Base-by-base conservation (phyloP, 2,329 filamentous ascomycete genomes). In the Alternaria rosae region DNA sequence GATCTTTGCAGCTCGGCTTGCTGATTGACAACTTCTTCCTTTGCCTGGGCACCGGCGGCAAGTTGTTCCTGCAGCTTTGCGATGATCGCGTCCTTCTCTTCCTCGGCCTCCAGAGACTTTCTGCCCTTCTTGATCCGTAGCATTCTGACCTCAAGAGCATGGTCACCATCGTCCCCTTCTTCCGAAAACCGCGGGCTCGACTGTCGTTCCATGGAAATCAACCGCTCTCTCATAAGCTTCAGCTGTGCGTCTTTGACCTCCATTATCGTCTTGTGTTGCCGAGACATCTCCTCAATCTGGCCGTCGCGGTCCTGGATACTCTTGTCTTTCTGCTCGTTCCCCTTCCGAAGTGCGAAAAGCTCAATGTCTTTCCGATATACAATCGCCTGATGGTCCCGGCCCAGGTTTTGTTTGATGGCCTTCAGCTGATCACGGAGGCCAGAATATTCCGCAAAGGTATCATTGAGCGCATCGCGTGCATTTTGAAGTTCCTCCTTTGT, bases 361-460 rank as follows among this genome's bases (percentile, higher is more conserved):
- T 78, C 76, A 47, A 78, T 78, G 50, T 78, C 76, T 50, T 78
- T 78, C 20, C 76, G 70, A 50, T 78, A 78, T 53, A 77, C 59
- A 43, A 73, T 61, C 12, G 74, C 67, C 62, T 78, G 76, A 20
- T 78, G 76, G 25, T 77, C 71, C 3, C 72, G 71, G 23, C 67
- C 74, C 25, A 77, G 60, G 8, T 62, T 70, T 23, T 76, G 70
- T 45, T 75, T 78, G 59, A 74, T 68, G 5, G 66, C 70, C 51
- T 73, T 77, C 59, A 76, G 66, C 35, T 78, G 74, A 50, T 77
- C 70, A 35, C 73, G 68, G 21, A 77, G 53, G 26, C 54, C 69
- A 6, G 73, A 65, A 54, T 75, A 73, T 52, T 77, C 75, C 26
- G 70, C 60, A 50, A 75, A 71, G 4, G 74, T 75, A 23, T 73